phyloP scores from a whole-genome alignment of 257 asterid genomes.

The Solanum dulcamara region DNA sequence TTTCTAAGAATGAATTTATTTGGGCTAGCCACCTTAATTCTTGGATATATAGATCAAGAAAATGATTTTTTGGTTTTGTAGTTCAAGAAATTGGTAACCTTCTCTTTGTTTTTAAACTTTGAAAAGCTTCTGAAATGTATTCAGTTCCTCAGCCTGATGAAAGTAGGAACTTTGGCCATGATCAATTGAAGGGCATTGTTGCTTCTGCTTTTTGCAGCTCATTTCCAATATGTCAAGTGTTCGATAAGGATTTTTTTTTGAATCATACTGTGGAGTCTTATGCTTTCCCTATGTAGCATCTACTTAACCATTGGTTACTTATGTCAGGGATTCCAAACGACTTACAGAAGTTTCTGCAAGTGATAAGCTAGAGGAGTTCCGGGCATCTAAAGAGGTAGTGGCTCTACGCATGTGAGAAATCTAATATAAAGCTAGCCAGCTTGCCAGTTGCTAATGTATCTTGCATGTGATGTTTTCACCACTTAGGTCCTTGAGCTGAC shows the following conservation, averaged over 20 bases:
- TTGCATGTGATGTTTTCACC: not conserved
- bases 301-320: conserved; percentile 1
- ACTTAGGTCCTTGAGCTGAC: not conserved
- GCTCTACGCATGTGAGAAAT: not conserved
- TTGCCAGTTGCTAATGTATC: not conserved
- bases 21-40: not conserved
- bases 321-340: conserved; percentile 34
- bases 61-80: not conserved
- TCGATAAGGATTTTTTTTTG: not conserved
- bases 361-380: conserved; percentile 90
- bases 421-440: not conserved
- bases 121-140: not conserved
- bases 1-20: not conserved
- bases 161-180: not conserved
- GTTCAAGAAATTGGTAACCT: not conserved
- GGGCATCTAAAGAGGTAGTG: conserved; percentile 91
- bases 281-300: not conserved
- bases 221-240: not conserved
- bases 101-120: not conserved
- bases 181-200: not conserved
- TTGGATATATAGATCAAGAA: not conserved
- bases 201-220: not conserved
- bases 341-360: conserved; percentile 89
- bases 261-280: not conserved
- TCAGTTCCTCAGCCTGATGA: not conserved